Evolutionary conservation across 768 basidiomycete species (phyloP).

Genomic region (Auricularia heimuer): DNA sequence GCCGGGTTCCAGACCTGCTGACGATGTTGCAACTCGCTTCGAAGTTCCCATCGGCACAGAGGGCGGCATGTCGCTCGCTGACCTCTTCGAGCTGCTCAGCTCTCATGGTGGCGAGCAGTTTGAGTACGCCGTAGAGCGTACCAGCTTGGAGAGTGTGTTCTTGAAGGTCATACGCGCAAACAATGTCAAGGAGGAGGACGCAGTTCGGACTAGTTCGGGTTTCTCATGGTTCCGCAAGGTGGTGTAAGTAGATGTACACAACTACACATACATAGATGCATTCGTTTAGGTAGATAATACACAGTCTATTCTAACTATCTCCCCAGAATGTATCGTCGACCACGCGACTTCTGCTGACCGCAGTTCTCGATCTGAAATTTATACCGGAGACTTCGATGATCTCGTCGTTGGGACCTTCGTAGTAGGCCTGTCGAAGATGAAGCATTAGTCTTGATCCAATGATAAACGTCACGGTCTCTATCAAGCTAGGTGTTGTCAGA

Average conservation of each 20-base stretch:
- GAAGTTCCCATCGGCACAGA: constrained; percentile 46
- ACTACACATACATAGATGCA: no score
- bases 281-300: no score
- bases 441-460: no score
- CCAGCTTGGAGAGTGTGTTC: constrained; percentile 63
- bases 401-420: no score
- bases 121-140: constrained; percentile 64
- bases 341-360: no score
- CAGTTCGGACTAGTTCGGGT: neutral
- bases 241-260: neutral
- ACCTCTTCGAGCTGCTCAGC: constrained; percentile 48
- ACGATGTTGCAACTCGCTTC: constrained; percentile 68
- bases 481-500: no score
- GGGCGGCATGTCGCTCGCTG: constrained; percentile 39
- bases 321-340: no score
- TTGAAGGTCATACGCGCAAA: constrained; percentile 59
- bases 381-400: no score
- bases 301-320: no score
- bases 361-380: no score
- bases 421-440: no score
- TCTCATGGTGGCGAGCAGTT: constrained; percentile 37
- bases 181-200: constrained; percentile 42
- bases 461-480: no score
- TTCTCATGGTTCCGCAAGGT: neutral
- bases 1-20: constrained; percentile 54